phyloP scores from a whole-genome alignment of 176 grass and related monocot genomes.

The Eragrostis nindensis region DNA sequence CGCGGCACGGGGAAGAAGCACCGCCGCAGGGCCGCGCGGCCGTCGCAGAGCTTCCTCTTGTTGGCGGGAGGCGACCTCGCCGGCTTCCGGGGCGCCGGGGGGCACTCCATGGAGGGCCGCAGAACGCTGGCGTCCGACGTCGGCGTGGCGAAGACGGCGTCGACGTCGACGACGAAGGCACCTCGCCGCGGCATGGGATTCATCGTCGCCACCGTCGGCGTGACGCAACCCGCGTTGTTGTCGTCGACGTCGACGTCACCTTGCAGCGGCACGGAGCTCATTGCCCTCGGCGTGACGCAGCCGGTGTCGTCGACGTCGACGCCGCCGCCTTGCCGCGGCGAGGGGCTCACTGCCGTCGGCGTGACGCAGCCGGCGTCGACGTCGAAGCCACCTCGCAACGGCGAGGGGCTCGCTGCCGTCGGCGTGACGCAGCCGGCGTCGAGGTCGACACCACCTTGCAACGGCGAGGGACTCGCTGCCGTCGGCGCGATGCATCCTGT shows the following conservation, averaged over 20 bases:
- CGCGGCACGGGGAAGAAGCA: constrained; percentile 58
- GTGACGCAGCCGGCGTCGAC: too few relatives aligned
- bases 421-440: constrained; percentile 45
- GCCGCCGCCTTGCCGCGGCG: too few relatives aligned
- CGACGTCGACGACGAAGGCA: neutral
- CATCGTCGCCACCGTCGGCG: too few relatives aligned
- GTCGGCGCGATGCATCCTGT: constrained; percentile 53
- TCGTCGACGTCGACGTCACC: too few relatives aligned
- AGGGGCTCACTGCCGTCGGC: too few relatives aligned
- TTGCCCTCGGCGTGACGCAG: too few relatives aligned
- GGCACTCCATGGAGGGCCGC: constrained; percentile 48
- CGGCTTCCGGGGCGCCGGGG: constrained; percentile 70
- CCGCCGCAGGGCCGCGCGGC: constrained; percentile 4
- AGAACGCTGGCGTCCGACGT: constrained; percentile 43
- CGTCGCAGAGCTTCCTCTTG: constrained; percentile 59
- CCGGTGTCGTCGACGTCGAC: too few relatives aligned
- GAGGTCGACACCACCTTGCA: neutral
- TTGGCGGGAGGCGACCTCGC: neutral
- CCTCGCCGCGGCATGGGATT: neutral
- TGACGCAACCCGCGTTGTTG: too few relatives aligned
- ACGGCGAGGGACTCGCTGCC: neutral
- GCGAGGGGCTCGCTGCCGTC: neutral
- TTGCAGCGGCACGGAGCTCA: too few relatives aligned
- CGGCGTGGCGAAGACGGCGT: constrained; percentile 32
- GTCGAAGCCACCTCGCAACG: neutral